phyloP scores from a whole-genome alignment of 2,329 filamentous ascomycete species.

The Nemania sp. region DNA sequence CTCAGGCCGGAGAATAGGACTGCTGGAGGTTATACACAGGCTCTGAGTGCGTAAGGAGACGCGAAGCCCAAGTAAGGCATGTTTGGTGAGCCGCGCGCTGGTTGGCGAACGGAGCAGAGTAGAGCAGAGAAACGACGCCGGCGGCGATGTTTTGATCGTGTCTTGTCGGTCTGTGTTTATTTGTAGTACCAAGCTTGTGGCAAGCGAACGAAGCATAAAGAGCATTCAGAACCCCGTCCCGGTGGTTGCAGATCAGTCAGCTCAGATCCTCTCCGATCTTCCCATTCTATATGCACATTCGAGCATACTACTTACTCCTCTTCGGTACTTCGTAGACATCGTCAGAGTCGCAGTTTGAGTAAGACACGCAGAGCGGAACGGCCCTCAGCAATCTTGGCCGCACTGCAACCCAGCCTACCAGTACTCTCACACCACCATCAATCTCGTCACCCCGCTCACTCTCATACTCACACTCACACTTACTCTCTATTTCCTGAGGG shows the following conservation, averaged over 20 bases:
- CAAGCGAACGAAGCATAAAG: constrained; percentile 23
- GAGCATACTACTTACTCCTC: too few species aligned
- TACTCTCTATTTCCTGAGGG: neutral
- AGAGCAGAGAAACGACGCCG: constrained; percentile 9
- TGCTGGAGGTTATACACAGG: constrained; percentile 21
- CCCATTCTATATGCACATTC: too few species aligned
- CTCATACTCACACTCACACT: neutral
- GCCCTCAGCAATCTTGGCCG: constrained; percentile 29
- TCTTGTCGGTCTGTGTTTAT: constrained; percentile 1
- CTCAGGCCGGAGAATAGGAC: constrained; percentile 6
- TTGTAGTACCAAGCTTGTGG: neutral
- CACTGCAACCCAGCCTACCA: constrained; percentile 21
- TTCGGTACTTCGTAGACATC: constrained; percentile 13
- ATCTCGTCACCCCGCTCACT: neutral
- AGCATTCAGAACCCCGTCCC: constrained; percentile 10
- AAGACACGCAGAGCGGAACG: constrained; percentile 34
- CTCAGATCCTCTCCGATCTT: constrained; percentile 16
- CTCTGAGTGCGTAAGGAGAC: constrained; percentile 28
- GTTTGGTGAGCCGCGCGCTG: constrained; percentile 39
- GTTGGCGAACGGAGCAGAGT: constrained; percentile 35
- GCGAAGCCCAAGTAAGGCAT: constrained; percentile 29
- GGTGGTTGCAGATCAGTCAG: constrained; percentile 20
- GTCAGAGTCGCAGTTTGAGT: constrained; percentile 21
- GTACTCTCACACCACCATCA: neutral
- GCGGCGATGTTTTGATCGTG: too few species aligned